Evolutionary conservation across 192 early-diverging fungal genomes (phyloP), one percentile per base, ranked within the genome.

Genomic region (Entomortierella parvispora): DNA sequence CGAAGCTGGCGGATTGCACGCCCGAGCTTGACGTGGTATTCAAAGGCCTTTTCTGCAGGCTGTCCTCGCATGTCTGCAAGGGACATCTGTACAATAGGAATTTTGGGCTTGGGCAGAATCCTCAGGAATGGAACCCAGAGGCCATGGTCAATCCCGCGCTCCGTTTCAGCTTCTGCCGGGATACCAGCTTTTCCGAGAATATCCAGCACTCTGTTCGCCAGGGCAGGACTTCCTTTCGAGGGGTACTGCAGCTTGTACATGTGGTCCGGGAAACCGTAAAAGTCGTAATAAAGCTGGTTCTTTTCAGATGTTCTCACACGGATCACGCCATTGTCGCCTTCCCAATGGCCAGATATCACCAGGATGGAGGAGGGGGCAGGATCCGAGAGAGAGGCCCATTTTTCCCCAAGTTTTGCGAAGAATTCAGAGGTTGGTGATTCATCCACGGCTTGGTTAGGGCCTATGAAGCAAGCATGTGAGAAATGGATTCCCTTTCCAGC

Each of bases 61-160:
- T 64, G 59, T 18, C 25, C 40, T 6, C 74, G 59, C 59, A 77
- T 67, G 18, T 77, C 64, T 32, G 77, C 86, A 2, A 88, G 75
- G n/a, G 90, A 91, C 34, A 92, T 79, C 61, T 91, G 89, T 14
- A 89, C 71, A 56, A 92, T 85, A 0, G 91, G 91, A 57, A 92
- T 85, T 12, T 80, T 79, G 15, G 83, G 78, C 1, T 76, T 81
- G 45, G 84, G 69, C 12, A 90, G 80, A n/a, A 89, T 89, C 18
- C 87, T 79, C 40, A 91, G 85, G 26, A 91, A 59, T 4, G 87
- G 89, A 0, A 91, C 88, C 91, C 91, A 92, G 2, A 86, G 85
- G 23, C 91, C 91, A 56, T 92, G 91, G 51, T 92, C 91, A 23
- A 88, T 80, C 3, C 91, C 91, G 15, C 89, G 81, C 32, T 86